Conservation (phyloP, 2,329 filamentous ascomycete species). For the Penicillium sp. region DNA sequence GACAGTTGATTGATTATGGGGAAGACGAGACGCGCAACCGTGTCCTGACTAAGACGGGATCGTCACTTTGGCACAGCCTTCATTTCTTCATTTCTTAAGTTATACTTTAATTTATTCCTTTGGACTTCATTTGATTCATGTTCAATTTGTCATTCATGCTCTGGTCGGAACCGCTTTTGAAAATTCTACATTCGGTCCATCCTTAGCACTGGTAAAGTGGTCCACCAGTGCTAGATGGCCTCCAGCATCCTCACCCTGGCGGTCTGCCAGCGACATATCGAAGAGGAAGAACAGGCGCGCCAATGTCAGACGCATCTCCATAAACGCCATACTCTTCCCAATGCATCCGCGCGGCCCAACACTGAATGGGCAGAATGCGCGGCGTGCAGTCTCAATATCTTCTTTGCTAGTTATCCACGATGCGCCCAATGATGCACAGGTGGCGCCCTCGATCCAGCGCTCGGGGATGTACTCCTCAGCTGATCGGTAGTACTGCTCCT, state of each 20-base stretch:
- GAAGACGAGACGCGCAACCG: constrained; percentile 22
- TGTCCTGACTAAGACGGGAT: constrained; percentile 16
- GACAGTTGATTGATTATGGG: not conserved
- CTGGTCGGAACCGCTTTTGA: constrained; percentile 9
- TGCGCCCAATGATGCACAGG: constrained; percentile 34
- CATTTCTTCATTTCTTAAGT: not conserved
- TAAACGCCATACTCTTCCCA: constrained; percentile 43
- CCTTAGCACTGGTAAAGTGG: constrained; percentile 38
- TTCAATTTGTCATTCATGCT: not conserved
- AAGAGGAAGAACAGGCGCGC: constrained; percentile 39
- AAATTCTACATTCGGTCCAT: constrained; percentile 35
- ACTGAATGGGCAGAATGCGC: constrained; percentile 64
- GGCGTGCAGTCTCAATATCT: constrained; percentile 53
- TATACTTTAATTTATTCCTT: too few species aligned
- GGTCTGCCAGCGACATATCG: constrained; percentile 37
- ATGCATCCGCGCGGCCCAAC: constrained; percentile 42
- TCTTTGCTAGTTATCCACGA: constrained; percentile 46
- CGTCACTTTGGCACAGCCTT: not conserved
- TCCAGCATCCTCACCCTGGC: constrained; percentile 31
- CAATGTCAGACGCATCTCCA: constrained; percentile 41
- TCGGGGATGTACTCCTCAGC: constrained; percentile 60
- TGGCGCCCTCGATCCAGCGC: constrained; percentile 57
- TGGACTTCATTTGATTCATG: not conserved
- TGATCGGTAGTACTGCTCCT: constrained; percentile 57
- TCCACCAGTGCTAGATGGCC: constrained; percentile 37